Conservation (phyloP, 2,329 filamentous ascomycete species). For the Fusarium floridanum region DNA sequence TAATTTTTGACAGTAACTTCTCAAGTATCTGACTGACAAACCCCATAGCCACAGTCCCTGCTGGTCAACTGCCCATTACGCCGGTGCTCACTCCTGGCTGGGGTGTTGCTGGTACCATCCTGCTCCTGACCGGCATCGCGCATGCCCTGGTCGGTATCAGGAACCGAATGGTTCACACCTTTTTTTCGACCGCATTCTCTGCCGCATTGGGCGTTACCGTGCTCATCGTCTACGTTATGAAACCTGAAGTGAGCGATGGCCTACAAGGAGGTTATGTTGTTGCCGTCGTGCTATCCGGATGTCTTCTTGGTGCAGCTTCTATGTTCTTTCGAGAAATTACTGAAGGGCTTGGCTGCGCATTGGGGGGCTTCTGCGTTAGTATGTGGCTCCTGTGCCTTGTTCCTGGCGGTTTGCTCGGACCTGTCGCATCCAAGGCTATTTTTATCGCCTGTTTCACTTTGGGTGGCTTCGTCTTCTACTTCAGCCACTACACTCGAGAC, state of each 20-base stretch:
- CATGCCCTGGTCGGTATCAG: constrained; percentile 86
- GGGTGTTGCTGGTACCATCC: constrained; percentile 81
- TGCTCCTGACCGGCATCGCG: constrained; percentile 78
- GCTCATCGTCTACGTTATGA: constrained; percentile 91
- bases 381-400: constrained; percentile 92
- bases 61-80: constrained; percentile 74
- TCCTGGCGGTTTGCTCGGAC: constrained; percentile 78
- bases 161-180: constrained; percentile 82
- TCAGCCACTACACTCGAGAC: constrained; percentile 80
- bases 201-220: constrained; percentile 81
- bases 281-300: constrained; percentile 78
- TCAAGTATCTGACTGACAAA: constrained; percentile 10
- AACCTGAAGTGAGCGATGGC: constrained; percentile 77
- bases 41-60: constrained; percentile 58
- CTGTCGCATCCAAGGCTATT: constrained; percentile 73
- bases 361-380: constrained; percentile 85
- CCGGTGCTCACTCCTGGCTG: constrained; percentile 85
- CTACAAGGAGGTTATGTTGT: constrained; percentile 90
- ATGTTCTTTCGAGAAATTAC: constrained; percentile 87
- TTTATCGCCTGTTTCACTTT: constrained; percentile 82
- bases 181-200: constrained; percentile 82
- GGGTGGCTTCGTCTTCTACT: constrained; percentile 79
- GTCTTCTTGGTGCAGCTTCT: constrained; percentile 79
- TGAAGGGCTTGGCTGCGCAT: constrained; percentile 83
- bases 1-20: constrained; percentile 35